Conservation (phyloP, 129 eudicot genomes). For the Solidago caesia region DNA sequence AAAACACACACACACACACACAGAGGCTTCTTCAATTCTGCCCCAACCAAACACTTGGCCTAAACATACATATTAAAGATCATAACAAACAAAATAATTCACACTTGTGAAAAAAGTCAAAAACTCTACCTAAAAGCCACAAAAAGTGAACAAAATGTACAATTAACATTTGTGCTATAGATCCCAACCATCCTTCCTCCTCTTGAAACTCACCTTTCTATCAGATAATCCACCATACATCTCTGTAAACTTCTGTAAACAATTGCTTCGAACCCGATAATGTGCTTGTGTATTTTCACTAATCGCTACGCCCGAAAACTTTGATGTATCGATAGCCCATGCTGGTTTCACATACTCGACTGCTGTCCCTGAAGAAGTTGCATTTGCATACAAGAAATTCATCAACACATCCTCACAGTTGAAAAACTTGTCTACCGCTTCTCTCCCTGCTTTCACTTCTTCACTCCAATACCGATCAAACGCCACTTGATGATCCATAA, state of each 20-base stretch:
- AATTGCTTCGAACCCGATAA: conserved; percentile 58
- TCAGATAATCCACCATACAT: conserved; percentile 64
- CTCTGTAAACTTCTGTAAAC: conserved; percentile 50
- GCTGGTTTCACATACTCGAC: conserved; percentile 80
- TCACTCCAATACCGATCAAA: conserved; percentile 80
- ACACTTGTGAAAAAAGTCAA: conserved; percentile 10
- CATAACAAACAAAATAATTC: conserved; percentile 21
- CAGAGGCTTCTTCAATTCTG: background rate
- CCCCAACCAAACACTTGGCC: background rate
- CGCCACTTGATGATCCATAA: conserved; percentile 49
- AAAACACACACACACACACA: background rate
- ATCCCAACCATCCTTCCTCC: conserved; percentile 91
- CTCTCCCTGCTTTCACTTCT: conserved; percentile 60
- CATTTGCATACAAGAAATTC: conserved; percentile 76
- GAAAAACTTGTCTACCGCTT: conserved; percentile 55
- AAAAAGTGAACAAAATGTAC: conserved; percentile 3
- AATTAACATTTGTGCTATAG: conserved; percentile 33
- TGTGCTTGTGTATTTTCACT: conserved; percentile 73
- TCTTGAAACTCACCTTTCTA: conserved; percentile 50
- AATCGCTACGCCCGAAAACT: conserved; percentile 73
- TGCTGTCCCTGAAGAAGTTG: conserved; percentile 36
- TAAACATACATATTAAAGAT: conserved; percentile 1
- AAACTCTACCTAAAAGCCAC: background rate
- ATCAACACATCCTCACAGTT: conserved; percentile 88
- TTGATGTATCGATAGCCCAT: conserved; percentile 73